Evolutionary conservation across 495 filamentous ascomycete species (phyloP), one percentile per base, ranked within the genome.

Genomic region (Saxispiralis lemnorum): DNA sequence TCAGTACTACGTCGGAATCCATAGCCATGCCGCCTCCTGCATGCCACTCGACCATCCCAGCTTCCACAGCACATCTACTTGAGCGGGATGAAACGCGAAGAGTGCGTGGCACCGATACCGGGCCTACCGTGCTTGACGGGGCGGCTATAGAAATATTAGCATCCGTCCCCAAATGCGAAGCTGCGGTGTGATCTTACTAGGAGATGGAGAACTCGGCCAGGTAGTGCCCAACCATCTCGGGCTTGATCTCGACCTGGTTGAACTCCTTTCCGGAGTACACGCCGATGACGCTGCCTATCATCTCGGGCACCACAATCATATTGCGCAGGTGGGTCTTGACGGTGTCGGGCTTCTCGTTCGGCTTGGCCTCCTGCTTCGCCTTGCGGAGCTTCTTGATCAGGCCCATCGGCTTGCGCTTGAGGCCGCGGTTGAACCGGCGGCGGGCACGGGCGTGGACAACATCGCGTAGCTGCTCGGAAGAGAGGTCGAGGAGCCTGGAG

Each of bases 191-290:
- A 47, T 85, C 86, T 58, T 80, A 94, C 86, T 97, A 97, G 69
- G 84, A 84, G 69, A 97, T 97, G 50, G 83, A 93, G 75, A 97
- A 97, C 71, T 97, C 89, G 62, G 72, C 89, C 47, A 97, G 74
- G 76, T 97, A 97, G 74, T 93, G 86, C 61, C 89, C 89, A 69
- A 97, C 89, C 89, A 97, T 97, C 78, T 97, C 89, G 47, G 89
- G 89, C 77, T 93, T 93, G 70, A 97, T 89, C 67, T 97, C 89
- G 56, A 97, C 85, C 75, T 93, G 86, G 76, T 97, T 97, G 79
- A 96, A 97, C 70, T 95, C 92, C 78, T 97, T 97, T 64, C 89
- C 89, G 49, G 83, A 89, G 78, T 97, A 97, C 73, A 97, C 89
- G 64, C 88, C 89, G 60, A 97, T 79, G 57, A 97, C 89, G 64